Conservation (phyloP, 2,329 filamentous ascomycete genomes). For the Tolypocladium endophyticum region DNA sequence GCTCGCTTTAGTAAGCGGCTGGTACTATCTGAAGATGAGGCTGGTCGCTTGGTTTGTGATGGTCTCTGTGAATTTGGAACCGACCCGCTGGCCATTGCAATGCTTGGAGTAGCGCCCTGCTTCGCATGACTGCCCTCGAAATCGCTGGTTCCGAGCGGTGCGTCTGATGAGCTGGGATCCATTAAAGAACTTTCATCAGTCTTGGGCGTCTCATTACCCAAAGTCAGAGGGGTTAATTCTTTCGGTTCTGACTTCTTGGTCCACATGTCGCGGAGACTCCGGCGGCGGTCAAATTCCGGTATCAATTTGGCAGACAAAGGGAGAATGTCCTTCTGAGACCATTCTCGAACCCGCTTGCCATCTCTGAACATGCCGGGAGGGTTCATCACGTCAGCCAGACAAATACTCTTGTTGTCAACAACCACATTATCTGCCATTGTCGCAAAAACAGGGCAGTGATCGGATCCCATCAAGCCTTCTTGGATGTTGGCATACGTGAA, state of each 20-base stretch:
- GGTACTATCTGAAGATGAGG: neutral
- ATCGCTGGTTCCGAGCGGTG: neutral
- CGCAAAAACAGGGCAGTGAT: conserved; percentile 91
- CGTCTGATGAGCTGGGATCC: neutral
- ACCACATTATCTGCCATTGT: conserved; percentile 54
- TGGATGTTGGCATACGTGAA: conserved; percentile 77
- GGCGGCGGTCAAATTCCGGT: conserved; percentile 75
- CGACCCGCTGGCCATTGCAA: neutral
- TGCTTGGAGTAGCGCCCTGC: neutral
- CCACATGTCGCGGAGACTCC: conserved; percentile 92
- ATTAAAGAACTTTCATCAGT: neutral
- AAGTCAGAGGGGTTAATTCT: neutral
- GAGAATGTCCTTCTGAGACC: conserved; percentile 55
- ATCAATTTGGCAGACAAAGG: conserved; percentile 73
- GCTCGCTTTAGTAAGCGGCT: conserved; percentile 13
- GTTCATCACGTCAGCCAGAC: conserved; percentile 68
- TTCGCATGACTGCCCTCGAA: neutral
- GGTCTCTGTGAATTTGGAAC: neutral
- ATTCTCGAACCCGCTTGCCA: conserved; percentile 56
- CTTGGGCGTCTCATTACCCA: neutral
- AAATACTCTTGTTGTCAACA: conserved; percentile 33
- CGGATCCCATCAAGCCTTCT: conserved; percentile 85
- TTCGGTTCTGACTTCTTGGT: conserved; percentile 20
- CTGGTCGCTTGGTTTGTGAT: neutral
- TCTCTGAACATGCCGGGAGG: conserved; percentile 58